Evolutionary conservation across 1,284 basidiomycete species (phyloP).

Genomic region (Grifola frondosa): DNA sequence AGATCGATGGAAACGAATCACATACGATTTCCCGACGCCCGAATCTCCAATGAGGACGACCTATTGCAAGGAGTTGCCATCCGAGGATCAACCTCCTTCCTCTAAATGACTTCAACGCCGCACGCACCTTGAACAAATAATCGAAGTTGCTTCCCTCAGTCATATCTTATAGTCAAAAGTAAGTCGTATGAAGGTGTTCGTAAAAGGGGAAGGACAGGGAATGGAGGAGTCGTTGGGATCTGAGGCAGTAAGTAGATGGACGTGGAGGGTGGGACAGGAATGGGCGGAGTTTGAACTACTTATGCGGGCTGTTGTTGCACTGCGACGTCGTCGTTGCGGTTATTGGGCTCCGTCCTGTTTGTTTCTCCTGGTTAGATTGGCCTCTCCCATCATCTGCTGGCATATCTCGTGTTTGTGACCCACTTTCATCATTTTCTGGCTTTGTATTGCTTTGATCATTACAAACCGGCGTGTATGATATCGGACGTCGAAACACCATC

Average conservation of each 20-base stretch:
- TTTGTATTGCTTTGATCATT: too few relatives aligned
- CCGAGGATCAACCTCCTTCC: conserved; percentile 8
- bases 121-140: conserved; percentile 89
- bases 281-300: conserved; percentile 23
- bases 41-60: conserved; percentile 99
- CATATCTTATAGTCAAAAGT: conserved; percentile 51
- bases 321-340: too few relatives aligned
- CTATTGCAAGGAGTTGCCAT: conserved; percentile 39
- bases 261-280: conserved; percentile 7
- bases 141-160: conserved; percentile 89
- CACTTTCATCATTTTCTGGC: too few relatives aligned
- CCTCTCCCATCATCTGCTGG: too few relatives aligned
- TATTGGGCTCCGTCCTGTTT: too few relatives aligned
- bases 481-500: too few relatives aligned
- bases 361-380: too few relatives aligned
- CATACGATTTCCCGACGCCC: conserved; percentile 96
- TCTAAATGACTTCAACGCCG: conserved; percentile 3
- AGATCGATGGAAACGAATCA: conserved; percentile 25
- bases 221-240: conserved; percentile 16
- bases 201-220: conserved; percentile 7
- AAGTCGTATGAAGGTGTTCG: conserved; percentile 12
- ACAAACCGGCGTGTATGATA: too few relatives aligned
- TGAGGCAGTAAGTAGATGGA: conserved; percentile 11
- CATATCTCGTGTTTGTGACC: too few relatives aligned
- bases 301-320: too few relatives aligned